A percentile compares a stretch with the other conserved stretches of the same genome.
Evolutionary conservation across 768 basidiomycete species (phyloP).

Genomic region (Hygrophoropsis aurantiaca): DNA sequence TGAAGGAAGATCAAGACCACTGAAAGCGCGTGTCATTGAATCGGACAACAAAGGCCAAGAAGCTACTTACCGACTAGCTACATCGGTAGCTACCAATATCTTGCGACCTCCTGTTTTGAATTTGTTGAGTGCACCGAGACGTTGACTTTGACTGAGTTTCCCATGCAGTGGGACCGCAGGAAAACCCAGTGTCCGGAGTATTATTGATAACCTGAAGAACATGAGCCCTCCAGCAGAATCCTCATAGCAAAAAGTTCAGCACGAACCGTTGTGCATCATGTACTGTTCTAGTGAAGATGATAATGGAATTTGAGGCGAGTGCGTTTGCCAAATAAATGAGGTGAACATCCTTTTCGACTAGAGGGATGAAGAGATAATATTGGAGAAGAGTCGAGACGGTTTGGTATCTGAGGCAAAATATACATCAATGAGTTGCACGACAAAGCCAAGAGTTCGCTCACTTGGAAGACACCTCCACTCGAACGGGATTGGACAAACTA

Average conservation of each 20-base stretch:
- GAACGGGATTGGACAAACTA: conserved; percentile 88
- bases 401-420: conserved; percentile 67
- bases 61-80: conserved; percentile 78
- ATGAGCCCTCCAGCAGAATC: not conserved
- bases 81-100: conserved; percentile 93
- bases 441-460: conserved; percentile 35
- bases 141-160: conserved; percentile 89
- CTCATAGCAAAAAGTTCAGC: not conserved
- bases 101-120: conserved; percentile 94
- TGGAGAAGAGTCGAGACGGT: conserved; percentile 95
- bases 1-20: conserved; percentile 92
- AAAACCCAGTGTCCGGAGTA: conserved; percentile 88
- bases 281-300: conserved; percentile 95
- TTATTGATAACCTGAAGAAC: conserved; percentile 69
- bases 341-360: conserved; percentile 89
- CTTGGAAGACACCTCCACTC: conserved; percentile 93
- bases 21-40: conserved; percentile 20
- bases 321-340: conserved; percentile 87
- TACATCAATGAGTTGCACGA: not conserved
- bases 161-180: conserved; percentile 96
- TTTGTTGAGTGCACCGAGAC: conserved; percentile 89
- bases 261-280: conserved; percentile 82
- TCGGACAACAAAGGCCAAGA: not conserved
- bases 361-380: conserved; percentile 92
- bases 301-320: conserved; percentile 88